A percentile compares a stretch with the other conserved stretches of the same genome.
Evolutionary conservation across 352 stramenopile genomes (phyloP).

Genomic region (Thraustotheca clavata): DNA sequence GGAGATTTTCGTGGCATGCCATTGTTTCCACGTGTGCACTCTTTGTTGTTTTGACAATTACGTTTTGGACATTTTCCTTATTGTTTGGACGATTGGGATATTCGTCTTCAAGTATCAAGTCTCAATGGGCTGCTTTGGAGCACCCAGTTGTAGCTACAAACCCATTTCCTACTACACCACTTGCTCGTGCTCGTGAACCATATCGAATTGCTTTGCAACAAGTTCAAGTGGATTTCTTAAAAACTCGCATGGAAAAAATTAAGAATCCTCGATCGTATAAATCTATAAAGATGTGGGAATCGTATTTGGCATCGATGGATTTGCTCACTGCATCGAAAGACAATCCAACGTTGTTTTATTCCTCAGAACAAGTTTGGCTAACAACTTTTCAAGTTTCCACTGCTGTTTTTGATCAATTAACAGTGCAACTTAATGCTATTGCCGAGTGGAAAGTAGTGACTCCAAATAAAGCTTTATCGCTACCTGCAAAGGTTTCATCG

Average conservation of each 20-base stretch:
- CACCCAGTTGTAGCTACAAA: conserved; percentile 1
- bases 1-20: background rate
- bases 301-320: background rate
- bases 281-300: conserved; percentile 6
- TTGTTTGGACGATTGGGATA: conserved; percentile 1
- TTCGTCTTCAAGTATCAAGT: background rate
- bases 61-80: background rate
- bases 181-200: background rate
- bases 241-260: background rate
- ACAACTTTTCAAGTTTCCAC: background rate
- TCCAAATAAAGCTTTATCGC: background rate
- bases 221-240: background rate
- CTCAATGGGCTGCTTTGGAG: background rate
- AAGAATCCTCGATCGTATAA: background rate
- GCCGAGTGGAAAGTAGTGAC: background rate
- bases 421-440: background rate
- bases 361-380: conserved; percentile 3
- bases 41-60: conserved; percentile 1
- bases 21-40: background rate
- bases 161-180: background rate
- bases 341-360: background rate
- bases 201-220: background rate
- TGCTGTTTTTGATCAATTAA: background rate
- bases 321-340: background rate
- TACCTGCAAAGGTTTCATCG: background rate